Evolutionary conservation across 768 basidiomycete species (phyloP), one percentile per base, ranked within the genome.

Genomic region (Termitomyces sp.): DNA sequence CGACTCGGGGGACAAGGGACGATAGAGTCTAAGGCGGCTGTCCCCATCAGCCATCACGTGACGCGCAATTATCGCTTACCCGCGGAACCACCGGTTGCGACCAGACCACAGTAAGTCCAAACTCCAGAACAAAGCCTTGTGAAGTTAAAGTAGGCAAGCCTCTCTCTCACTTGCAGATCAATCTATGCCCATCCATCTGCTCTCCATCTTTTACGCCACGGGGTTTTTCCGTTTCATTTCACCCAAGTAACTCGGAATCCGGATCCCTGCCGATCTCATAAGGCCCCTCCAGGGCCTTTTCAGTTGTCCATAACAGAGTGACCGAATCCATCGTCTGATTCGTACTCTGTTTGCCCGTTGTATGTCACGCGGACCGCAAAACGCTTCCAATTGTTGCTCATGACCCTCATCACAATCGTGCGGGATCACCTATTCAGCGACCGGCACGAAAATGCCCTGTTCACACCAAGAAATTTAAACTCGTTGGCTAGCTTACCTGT

Each of bases 41-140:
- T 46, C n/a, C 28, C 61, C 22, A 59, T 54, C 24, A 36, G 8
- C 15, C 7, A 33, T 51, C 63, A 64, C 57, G 59, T 64, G 63
- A 64, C 46, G 11, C 38, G 46, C 32, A 56, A 24, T 46, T 33
- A 16, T 40, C 24, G 7, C 8, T 20, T 16, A 9, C 20, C 53
- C 24, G 4, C 9, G 9, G 15, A 32, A 42, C 20, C 32, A n/a
- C 36, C 8, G n/a, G 28, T 28, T 28, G 28, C 28, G 35, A 55
- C 39, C 0, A 40, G 52, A 38, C n/a, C 46, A 13, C n/a, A n/a
- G n/a, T n/a, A n/a, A n/a, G n/a, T n/a, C n/a, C 18, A 44, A n/a
- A 16, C 18, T 7, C 18, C 13, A 5, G 28, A 28, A 28, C 13
- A 11, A 28, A n/a, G 9, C 32, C 18, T n/a, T 50, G 32, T n/a